Evolutionary conservation across 2,329 filamentous ascomycete genomes (phyloP).

Genomic region (Exophiala sp.): DNA sequence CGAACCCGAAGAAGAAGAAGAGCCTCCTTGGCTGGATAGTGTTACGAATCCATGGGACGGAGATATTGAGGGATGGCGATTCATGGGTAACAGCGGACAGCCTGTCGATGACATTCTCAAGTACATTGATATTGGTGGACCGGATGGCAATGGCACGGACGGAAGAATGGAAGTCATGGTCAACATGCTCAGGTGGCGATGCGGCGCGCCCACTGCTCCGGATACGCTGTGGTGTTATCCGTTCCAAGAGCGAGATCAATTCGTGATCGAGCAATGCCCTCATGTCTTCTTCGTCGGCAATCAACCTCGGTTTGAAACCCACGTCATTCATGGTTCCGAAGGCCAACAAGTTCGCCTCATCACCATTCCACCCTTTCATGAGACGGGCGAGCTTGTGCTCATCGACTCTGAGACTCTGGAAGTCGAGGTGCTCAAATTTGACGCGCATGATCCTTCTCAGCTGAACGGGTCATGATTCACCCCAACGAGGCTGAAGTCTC

Average conservation of each 20-base stretch:
- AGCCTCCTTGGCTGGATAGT: slow-evolving; percentile 72
- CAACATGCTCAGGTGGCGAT: slow-evolving; percentile 85
- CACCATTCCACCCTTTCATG: slow-evolving; percentile 73
- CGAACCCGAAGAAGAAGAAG: slow-evolving; percentile 37
- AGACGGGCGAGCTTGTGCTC: slow-evolving; percentile 72
- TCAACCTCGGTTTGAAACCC: slow-evolving; percentile 71
- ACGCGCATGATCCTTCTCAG: slow-evolving; percentile 32
- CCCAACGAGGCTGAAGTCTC: slow-evolving; percentile 1
- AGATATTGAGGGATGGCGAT: slow-evolving; percentile 80
- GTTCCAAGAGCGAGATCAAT: slow-evolving; percentile 88
- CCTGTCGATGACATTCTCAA: slow-evolving; percentile 91
- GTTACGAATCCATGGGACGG: slow-evolving; percentile 93
- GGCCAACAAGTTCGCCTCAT: slow-evolving; percentile 70
- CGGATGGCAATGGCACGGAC: slow-evolving; percentile 31
- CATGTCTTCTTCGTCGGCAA: slow-evolving; percentile 88
- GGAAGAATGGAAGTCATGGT: slow-evolving; percentile 84
- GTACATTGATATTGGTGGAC: slow-evolving; percentile 60
- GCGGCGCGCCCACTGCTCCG: slow-evolving; percentile 85
- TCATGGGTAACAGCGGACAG: slow-evolving; percentile 83
- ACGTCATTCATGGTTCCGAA: slow-evolving; percentile 55
- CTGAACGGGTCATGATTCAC: slow-evolving; percentile 9
- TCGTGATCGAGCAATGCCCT: slow-evolving; percentile 76
- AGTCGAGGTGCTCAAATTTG: slow-evolving; percentile 62
- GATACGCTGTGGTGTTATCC: slow-evolving; percentile 98
- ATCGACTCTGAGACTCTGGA: slow-evolving; percentile 82